Evolutionary conservation across 805 yeast species (phyloP), one percentile per base, ranked within the genome.

Genomic region (Wickerhamiella galacta): DNA sequence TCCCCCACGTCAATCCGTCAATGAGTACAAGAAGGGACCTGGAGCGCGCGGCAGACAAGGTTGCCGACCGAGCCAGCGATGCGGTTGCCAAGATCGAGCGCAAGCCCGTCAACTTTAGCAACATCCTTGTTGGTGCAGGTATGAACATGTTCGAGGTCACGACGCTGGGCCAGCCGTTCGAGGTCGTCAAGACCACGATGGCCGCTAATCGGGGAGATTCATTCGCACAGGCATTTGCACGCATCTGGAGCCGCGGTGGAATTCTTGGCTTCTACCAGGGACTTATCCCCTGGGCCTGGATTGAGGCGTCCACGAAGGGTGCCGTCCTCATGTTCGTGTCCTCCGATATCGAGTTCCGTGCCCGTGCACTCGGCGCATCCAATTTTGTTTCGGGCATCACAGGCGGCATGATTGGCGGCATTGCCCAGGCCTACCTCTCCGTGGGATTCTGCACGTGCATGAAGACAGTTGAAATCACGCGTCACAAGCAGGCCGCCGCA

Each of bases 241-340:
- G 72, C 25, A 85, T 90, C 40, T 82, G 93, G 90, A 67, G 90
- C 11, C 72, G 98, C 49, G 98, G 98, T 43, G 98, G 98, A 33
- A 48, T 76, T 12, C 52, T 70, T 19, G 98, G 96, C 0, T 90
- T 85, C 61, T 90, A 85, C 60, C 98, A 90, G 57, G 98, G 98
- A 20, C 66, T 90, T 52, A 85, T 87, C 43, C 98, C 98, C 30
- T 90, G 98, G 98, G 98, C 96, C 5, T 85, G 96, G 95, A 79
- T 90, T 46, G 98, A 87, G 58, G 98, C 95, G 7, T 79, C 94
- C n/a, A 90, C 98, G 23, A 90, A 90, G 57, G 98, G 98, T 54
- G 95, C 96, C 4, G 94, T 85, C 6, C 64, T 90, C 36, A 64
- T 90, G 45, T 90, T 90, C 48, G 95, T 83, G 21, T 76, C 93